Percentiles rank a stretch among this genome's conserved stretches.
Evolutionary conservation across 1,284 basidiomycete genomes (phyloP).

Genomic region (Sphaerobolus stellatus): DNA sequence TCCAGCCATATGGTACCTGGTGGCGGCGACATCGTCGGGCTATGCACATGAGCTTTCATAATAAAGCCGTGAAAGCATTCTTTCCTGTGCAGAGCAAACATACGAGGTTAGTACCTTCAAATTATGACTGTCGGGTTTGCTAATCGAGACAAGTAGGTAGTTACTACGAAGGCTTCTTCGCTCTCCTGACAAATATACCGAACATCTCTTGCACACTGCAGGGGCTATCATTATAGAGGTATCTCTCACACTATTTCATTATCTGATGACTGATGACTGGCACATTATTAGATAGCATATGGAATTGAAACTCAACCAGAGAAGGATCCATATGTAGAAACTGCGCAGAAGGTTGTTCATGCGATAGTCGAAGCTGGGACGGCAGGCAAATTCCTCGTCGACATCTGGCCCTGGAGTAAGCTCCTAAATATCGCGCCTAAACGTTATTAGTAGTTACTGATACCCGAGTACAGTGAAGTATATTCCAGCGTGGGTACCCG

Average conservation of each 20-base stretch:
- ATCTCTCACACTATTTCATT: no score
- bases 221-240: slow-evolving; percentile 1
- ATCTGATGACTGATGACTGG: no score
- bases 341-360: not conserved
- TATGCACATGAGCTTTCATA: slow-evolving; percentile 32
- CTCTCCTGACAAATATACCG: not conserved
- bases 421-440: not conserved
- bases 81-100: not conserved
- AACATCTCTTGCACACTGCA: not conserved
- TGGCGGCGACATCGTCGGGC: slow-evolving; percentile 31
- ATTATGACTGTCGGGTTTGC: no score
- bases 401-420: not conserved
- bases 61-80: not conserved
- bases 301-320: not conserved
- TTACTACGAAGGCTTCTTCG: not conserved
- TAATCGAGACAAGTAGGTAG: no score
- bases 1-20: slow-evolving; percentile 27
- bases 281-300: not conserved
- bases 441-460: no score
- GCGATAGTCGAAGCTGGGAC: not conserved
- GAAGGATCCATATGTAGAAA: not conserved
- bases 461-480: slow-evolving; percentile 2
- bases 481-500: slow-evolving; percentile 6
- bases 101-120: not conserved
- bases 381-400: not conserved